Conservation (phyloP, 345 rosid genomes). For the Rhodamnia rubescens region DNA sequence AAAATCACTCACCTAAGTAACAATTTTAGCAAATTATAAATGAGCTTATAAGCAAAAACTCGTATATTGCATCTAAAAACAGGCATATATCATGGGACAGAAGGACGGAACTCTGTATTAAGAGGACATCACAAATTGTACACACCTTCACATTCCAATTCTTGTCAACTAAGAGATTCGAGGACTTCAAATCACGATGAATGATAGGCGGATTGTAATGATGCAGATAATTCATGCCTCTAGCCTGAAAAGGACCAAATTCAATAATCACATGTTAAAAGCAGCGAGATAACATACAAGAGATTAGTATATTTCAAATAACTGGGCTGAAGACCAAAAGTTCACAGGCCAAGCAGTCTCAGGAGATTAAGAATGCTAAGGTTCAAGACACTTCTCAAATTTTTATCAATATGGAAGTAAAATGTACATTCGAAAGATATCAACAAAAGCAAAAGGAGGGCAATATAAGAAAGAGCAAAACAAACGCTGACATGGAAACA, state of each 20-base stretch:
- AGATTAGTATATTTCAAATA: neutral
- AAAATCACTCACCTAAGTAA: constrained; percentile 84
- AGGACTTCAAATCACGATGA: constrained; percentile 98
- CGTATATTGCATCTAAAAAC: neutral
- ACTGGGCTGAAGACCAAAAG: neutral
- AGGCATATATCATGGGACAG: neutral
- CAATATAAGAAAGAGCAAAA: neutral
- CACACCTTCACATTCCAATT: constrained; percentile 94
- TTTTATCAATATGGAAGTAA: neutral
- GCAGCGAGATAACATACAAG: neutral
- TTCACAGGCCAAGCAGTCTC: neutral
- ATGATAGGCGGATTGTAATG: constrained; percentile 79
- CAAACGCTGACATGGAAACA: neutral
- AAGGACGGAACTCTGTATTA: neutral
- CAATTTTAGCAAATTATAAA: neutral
- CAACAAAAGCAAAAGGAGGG: neutral
- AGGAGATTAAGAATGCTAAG: neutral
- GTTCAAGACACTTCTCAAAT: neutral
- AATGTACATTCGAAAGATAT: neutral
- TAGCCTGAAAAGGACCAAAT: constrained; percentile 43
- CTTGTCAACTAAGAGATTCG: constrained; percentile 89
- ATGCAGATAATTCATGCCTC: constrained; percentile 98
- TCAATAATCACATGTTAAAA: neutral
- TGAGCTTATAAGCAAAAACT: neutral
- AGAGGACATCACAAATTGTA: neutral